These are phyloP conservation scores for Claviceps quebecensis DNA, from an alignment of 2,329 filamentous ascomycete species.

Conservation along the genomic window DNA sequence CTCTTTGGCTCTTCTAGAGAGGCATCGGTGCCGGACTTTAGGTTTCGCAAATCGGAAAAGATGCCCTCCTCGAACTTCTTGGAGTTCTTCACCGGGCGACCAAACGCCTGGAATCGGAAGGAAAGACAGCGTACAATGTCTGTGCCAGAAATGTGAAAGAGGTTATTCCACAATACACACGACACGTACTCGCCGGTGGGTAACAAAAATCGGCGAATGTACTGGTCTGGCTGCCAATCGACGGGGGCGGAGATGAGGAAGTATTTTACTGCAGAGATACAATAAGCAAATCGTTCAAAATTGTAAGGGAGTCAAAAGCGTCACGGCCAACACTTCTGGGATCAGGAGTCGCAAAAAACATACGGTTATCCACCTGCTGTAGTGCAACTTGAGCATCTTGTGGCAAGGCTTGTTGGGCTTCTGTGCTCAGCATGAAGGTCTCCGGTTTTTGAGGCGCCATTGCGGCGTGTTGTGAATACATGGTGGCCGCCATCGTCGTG, in stretches of 20 bases:
- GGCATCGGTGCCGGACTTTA: constrained; percentile 96
- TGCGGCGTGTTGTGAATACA: constrained; percentile 72
- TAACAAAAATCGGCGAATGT: constrained; percentile 87
- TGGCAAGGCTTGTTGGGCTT: constrained; percentile 90
- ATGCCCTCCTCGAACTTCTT: constrained; percentile 99
- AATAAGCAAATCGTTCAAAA: background rate
- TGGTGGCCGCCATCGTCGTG: constrained; percentile 24
- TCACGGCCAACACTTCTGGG: background rate
- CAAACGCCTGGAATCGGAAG: constrained; percentile 97
- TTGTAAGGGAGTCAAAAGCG: too few species aligned
- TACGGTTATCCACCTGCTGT: constrained; percentile 96
- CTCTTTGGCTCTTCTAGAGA: constrained; percentile 98
- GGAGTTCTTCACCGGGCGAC: constrained; percentile 95
- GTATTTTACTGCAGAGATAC: constrained; percentile 66
- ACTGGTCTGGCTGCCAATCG: constrained; percentile 93
- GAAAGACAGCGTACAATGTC: constrained; percentile 97
- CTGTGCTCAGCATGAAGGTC: constrained; percentile 95
- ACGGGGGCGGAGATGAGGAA: constrained; percentile 98
- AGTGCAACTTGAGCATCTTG: constrained; percentile 94
- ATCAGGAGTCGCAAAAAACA: constrained; percentile 21
- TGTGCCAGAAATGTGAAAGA: constrained; percentile 97
- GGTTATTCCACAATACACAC: constrained; percentile 96
- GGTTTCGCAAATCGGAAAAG: constrained; percentile 94
- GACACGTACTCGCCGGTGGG: constrained; percentile 98
- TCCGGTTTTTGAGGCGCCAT: constrained; percentile 96